These are phyloP conservation scores for Linaria vulgaris DNA, from an alignment of 257 asterid species.

Conservation along the genomic window DNA sequence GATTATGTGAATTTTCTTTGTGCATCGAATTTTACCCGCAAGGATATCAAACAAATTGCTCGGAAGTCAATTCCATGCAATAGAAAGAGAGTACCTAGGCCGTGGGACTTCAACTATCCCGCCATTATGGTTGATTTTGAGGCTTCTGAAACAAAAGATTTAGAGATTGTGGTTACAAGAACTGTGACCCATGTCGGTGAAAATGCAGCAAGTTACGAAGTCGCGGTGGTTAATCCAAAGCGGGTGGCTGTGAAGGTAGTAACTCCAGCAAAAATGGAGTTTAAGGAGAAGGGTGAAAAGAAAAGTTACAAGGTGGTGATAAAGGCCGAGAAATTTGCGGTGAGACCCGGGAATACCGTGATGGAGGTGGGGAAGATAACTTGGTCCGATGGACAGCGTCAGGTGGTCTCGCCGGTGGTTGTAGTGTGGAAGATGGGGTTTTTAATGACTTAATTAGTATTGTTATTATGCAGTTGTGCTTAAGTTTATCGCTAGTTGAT, in stretches of 20 bases:
- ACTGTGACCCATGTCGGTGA: slow-evolving; percentile 60
- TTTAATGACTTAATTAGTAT: slow-evolving; percentile 17
- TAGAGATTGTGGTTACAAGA: slow-evolving; percentile 37
- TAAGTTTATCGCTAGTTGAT: background rate
- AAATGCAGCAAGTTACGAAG: slow-evolving; percentile 33
- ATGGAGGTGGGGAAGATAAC: slow-evolving; percentile 57
- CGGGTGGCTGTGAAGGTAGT: slow-evolving; percentile 44
- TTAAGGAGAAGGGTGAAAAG: slow-evolving; percentile 46
- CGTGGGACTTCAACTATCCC: slow-evolving; percentile 81
- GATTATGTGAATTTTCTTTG: slow-evolving; percentile 75
- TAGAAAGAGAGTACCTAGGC: slow-evolving; percentile 31
- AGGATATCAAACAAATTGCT: slow-evolving; percentile 44
- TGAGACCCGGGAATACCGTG: slow-evolving; percentile 39
- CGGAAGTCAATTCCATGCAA: slow-evolving; percentile 38
- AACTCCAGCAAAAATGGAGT: slow-evolving; percentile 47
- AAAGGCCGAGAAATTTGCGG: slow-evolving; percentile 43
- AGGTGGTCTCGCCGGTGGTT: slow-evolving; percentile 65
- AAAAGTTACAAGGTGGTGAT: slow-evolving; percentile 45
- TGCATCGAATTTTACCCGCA: slow-evolving; percentile 47
- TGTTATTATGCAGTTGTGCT: no score
- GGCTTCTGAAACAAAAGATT: slow-evolving; percentile 11
- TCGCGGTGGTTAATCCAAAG: slow-evolving; percentile 37
- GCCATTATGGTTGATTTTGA: slow-evolving; percentile 56
- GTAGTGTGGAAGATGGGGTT: slow-evolving; percentile 58
- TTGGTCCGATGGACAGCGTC: slow-evolving; percentile 64